These are phyloP conservation scores for Ophiosphaerella korrae DNA, from an alignment of 2,329 filamentous ascomycete genomes.

Conservation along the genomic window DNA sequence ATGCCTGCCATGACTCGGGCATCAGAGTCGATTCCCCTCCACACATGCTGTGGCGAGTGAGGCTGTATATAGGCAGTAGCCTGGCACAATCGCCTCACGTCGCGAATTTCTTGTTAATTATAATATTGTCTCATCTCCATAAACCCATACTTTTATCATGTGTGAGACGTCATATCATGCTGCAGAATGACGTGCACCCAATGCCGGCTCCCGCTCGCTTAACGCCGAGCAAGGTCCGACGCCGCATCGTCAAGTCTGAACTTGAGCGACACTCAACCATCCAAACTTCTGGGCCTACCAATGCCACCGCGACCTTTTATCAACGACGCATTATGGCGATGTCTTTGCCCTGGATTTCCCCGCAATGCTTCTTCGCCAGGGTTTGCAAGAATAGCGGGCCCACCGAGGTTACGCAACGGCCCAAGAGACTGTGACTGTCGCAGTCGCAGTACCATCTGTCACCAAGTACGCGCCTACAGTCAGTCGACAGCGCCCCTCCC, in stretches of 20 bases:
- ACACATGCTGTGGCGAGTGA: too few species aligned
- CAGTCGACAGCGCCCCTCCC: slow-evolving; percentile 5
- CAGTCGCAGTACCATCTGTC: not conserved
- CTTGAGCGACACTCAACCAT: slow-evolving; percentile 1
- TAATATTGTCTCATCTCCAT: too few species aligned
- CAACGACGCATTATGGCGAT: slow-evolving; percentile 43
- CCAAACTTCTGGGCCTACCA: slow-evolving; percentile 3
- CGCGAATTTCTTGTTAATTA: too few species aligned
- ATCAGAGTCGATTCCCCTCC: too few species aligned
- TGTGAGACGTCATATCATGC: too few species aligned
- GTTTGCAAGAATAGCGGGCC: not conserved
- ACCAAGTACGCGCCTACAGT: slow-evolving; percentile 21
- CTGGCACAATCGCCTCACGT: too few species aligned
- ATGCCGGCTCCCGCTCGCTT: not conserved
- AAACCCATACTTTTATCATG: too few species aligned
- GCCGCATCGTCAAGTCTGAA: not conserved
- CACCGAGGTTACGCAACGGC: slow-evolving; percentile 2
- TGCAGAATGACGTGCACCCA: too few species aligned
- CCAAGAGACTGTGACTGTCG: not conserved
- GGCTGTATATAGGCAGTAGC: too few species aligned
- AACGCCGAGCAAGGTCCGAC: not conserved
- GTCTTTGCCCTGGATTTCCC: slow-evolving; percentile 39
- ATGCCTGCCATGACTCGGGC: not conserved
- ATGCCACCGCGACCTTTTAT: slow-evolving; percentile 41
- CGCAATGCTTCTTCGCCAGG: slow-evolving; percentile 1